Base-by-base conservation (phyloP, 441 rosid genomes). In the Raphanus hybrid region DNA sequence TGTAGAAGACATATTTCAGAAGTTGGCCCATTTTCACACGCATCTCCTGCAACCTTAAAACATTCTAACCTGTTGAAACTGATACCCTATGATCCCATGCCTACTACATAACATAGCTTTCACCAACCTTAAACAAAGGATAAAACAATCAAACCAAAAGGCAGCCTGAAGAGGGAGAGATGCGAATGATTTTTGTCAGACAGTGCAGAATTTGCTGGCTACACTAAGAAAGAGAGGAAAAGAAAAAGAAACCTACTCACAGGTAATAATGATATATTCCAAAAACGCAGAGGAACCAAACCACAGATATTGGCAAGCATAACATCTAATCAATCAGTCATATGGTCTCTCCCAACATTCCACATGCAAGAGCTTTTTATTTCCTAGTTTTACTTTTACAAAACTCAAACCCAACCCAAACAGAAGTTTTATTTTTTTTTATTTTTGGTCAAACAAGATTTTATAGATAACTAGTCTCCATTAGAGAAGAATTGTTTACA, bases 41-140 rank as follows among this genome's bases (percentile, higher is more conserved):
- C 78, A 91, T 84, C 64, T 94, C 97, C 3, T 92, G 92, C 74
- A 86, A 91, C 92, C 86, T 92, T 86, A 61, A 50, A 97, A 91
- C 64, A 73, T 63, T 43, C 70, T 52, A 59, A 26, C 15, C 64
- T 66, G 18, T 67, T 55, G 12, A 15, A 58, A 71, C 32, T 39
- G 27, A 3, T 34, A 76, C 35, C 50, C 75, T 63, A 48, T 23
- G 32, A 48, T 48, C 75, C 59, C 26, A 75, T 5, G 35, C 55
- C 26, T 67, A 59, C 57, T 7, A 52, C 20, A 18, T 18, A 18
- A 18, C 61, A 67, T 68, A 67, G 8, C 16, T 59, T 60, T 61
- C 39, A 73, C 43, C 20, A 29, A 68, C 35, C 69, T 32, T 61
- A 61, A 23, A 11, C 20, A 48, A 73, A 39, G 63, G 26, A 66